A percentile compares a stretch with the other conserved stretches of the same genome.
Conservation (phyloP, 2,329 filamentous ascomycete genomes). For the Cryoendolithus antarcticus region DNA sequence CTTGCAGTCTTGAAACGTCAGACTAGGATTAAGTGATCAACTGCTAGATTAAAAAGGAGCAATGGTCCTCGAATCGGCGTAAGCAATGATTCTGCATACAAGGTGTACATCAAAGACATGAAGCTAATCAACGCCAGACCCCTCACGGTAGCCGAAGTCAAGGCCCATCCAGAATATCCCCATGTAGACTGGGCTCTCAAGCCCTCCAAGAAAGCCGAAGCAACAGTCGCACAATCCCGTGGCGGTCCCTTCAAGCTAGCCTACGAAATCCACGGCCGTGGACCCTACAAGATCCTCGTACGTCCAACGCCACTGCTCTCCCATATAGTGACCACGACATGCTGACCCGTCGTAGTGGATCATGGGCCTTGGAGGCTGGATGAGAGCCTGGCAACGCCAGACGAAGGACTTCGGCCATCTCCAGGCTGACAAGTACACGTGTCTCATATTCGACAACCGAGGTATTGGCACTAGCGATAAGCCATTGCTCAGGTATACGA, state of each 20-base stretch:
- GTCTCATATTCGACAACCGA: constrained; percentile 70
- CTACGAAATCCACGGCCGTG: constrained; percentile 70
- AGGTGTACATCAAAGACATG: background rate
- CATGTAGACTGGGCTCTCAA: constrained; percentile 58
- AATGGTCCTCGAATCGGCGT: constrained; percentile 2
- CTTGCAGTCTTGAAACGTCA: background rate
- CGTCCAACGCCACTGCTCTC: constrained; percentile 24
- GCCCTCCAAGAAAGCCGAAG: constrained; percentile 48
- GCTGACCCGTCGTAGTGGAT: constrained; percentile 47
- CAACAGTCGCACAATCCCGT: constrained; percentile 53
- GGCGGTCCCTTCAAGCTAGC: constrained; percentile 65
- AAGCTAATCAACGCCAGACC: constrained; percentile 13
- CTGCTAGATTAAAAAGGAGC: background rate
- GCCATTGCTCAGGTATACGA: constrained; percentile 65
- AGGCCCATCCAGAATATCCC: constrained; percentile 53
- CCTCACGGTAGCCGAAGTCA: constrained; percentile 44
- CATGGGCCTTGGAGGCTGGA: constrained; percentile 63
- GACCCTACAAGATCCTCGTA: constrained; percentile 61
- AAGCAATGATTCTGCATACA: constrained; percentile 1
- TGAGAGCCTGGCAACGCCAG: constrained; percentile 67
- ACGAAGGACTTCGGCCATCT: constrained; percentile 71
- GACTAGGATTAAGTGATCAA: background rate
- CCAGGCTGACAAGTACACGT: constrained; percentile 53
- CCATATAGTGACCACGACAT: constrained; percentile 2
- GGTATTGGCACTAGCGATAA: constrained; percentile 73